Base-by-base conservation (phyloP, 768 basidiomycete species). In the Mycena alexandri region DNA sequence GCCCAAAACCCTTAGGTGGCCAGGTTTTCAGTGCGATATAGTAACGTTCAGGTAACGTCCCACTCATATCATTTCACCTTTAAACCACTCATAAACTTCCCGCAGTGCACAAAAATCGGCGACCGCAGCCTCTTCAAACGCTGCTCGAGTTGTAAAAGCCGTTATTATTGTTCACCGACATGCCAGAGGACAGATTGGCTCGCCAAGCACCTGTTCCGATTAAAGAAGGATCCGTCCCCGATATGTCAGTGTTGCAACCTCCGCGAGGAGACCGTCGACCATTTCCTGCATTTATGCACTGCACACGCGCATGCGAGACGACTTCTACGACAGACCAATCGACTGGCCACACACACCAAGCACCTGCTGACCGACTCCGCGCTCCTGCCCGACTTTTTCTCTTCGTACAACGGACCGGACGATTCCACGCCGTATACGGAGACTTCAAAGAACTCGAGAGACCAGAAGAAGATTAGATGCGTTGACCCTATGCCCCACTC, bases 371-470 rank as follows among this genome's bases (percentile, higher is more conserved):
- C 16, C 21, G 22, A 24, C 17, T 19, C 38, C 21, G 42, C 42
- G 9, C 54, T 56, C 19, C 22, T 38, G 9, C 54, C 54, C 21
- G 5, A 5, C 3, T 38, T 56, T 1, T 56, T 56, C n/a, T 8
- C 0, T 56, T 22, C 14, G n/a, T 56, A 3, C 54, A 56, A 24
- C 16, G 34, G 3, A 42, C 54, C 0, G 36, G 38, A 0, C 54
- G 54, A 12, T 56, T 56, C 54, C 38, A 36, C 38, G n/a, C 38
- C 10, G 54, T 43, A 5, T 56, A 22, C 54, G 54, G 54, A 21
- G 38, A 56, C 36, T 56, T 56, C 54, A 14, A 56, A 29, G 29
- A 29, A 6, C 29, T 29, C 3, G 29, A 29, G 6, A 3, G 29
- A 3, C 3, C 3, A 29, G 29, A 29, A n/a, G n/a, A n/a, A 29